These are phyloP conservation scores for Arthroderma uncinatum DNA, from an alignment of 2,329 filamentous ascomycete genomes.

Conservation along the genomic window DNA sequence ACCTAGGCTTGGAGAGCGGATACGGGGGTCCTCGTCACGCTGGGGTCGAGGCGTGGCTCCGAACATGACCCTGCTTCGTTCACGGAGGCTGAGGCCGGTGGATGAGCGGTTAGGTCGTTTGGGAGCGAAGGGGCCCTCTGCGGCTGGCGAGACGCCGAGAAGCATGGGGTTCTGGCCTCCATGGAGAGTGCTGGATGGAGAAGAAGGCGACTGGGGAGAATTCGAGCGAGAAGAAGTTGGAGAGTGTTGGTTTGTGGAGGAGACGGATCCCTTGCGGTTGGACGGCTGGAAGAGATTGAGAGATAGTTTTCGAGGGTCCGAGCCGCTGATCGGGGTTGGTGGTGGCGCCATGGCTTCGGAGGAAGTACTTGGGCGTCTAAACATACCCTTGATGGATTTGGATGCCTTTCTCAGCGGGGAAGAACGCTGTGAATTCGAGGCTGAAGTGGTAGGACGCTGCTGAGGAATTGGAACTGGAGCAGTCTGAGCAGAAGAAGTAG, in stretches of 20 bases:
- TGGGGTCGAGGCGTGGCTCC: conserved; percentile 16
- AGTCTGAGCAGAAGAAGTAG: not conserved
- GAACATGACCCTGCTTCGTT: conserved; percentile 20
- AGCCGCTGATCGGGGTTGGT: not conserved
- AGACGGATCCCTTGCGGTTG: conserved; percentile 25
- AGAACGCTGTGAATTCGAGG: not conserved
- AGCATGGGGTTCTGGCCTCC: conserved; percentile 9
- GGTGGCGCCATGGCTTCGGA: not conserved
- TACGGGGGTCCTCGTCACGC: conserved; percentile 14
- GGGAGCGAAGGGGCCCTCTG: conserved; percentile 7
- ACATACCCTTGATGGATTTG: conserved; percentile 18
- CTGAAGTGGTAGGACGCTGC: conserved; percentile 5
- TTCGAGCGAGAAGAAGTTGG: conserved; percentile 28
- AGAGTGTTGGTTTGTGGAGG: conserved; percentile 27
- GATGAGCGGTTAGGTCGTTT: conserved; percentile 17
- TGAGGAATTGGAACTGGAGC: not conserved
- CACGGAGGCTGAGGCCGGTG: conserved; percentile 18
- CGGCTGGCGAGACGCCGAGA: conserved; percentile 9
- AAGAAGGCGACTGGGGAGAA: conserved; percentile 26
- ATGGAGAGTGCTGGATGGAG: conserved; percentile 24
- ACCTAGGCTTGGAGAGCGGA: conserved; percentile 21
- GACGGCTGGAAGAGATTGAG: conserved; percentile 8
- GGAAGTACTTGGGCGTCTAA: conserved; percentile 14
- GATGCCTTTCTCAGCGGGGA: conserved; percentile 15
- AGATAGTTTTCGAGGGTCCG: not conserved